Base-by-base conservation (phyloP, 768 basidiomycete species). In the Russula foetens region DNA sequence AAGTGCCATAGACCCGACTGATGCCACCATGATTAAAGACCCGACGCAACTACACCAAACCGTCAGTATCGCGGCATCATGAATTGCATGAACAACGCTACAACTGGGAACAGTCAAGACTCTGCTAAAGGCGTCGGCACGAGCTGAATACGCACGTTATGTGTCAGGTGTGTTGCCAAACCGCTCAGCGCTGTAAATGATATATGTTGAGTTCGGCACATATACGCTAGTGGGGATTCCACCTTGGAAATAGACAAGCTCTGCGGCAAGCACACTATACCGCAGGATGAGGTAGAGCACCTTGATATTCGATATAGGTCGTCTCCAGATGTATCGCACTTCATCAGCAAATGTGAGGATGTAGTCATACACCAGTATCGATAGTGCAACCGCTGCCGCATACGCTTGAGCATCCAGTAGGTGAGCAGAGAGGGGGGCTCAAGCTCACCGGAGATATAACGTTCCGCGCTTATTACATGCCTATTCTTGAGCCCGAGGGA, bases 321-420 rank as follows among this genome's bases (percentile, higher is more conserved):
- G 74, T 23, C 63, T 68, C 78, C 79, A 80, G 17, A 80, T 71
- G 47, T 73, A 70, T 38, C 68, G 58, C 14, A 79, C 69, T 63
- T 80, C 79, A 35, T 78, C 75, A 7, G 63, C 62, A 26, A 78
- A 68, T 6, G 76, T 73, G 28, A 79, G 64, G 15, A 75, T n/a
- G 52, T 79, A 75, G 62, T 80, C 76, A 61, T 77, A 79, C 2
- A 76, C 28, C 4, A 78, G 64, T n/a, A 76, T 63, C 6, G 67
- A 53, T 31, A 76, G 58, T 24, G 71, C 75, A 17, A 66, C 70
- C 21, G 69, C 75, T 77, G 53, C 19, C 12, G 14, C 7, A 43
- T n/a, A 46, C 9, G 50, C 26, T 12, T 52, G 23, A 41, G 38
- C 41, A 39, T 11, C 17, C 29, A 5, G 11, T 21, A 45, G 46